Evolutionary conservation across 1,284 basidiomycete species (phyloP).

Genomic region (Boletus holoroseus): DNA sequence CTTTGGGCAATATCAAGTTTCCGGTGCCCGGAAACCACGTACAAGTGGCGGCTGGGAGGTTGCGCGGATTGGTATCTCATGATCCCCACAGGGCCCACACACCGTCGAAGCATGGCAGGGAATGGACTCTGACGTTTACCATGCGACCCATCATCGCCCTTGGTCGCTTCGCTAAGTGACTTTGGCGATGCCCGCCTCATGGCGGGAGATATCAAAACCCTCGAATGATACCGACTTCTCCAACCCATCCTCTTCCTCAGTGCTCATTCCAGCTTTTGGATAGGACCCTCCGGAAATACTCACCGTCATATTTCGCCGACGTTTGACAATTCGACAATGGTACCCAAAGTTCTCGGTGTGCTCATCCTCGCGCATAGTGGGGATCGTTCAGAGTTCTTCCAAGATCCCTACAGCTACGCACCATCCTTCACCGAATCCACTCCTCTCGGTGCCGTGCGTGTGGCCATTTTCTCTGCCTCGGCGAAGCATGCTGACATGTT

Average conservation of each 20-base stretch:
- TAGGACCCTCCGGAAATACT: neutral
- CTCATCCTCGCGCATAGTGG: conserved; percentile 80
- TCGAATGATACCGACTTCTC: conserved; percentile 6
- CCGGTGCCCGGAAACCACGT: conserved; percentile 28
- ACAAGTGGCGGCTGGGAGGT: conserved; percentile 24
- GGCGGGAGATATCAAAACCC: conserved; percentile 33
- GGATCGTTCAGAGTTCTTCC: conserved; percentile 67
- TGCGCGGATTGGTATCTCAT: conserved; percentile 12
- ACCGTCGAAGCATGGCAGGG: conserved; percentile 29
- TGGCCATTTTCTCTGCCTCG: neutral
- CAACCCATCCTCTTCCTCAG: conserved; percentile 11
- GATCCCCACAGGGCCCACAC: conserved; percentile 18
- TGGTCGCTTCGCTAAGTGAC: conserved; percentile 25
- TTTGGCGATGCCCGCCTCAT: conserved; percentile 32
- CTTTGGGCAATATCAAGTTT: conserved; percentile 15
- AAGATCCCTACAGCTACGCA: conserved; percentile 66
- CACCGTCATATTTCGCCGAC: neutral
- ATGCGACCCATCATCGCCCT: conserved; percentile 27
- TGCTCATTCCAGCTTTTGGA: conserved; percentile 4
- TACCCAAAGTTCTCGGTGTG: conserved; percentile 71
- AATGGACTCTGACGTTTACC: conserved; percentile 27
- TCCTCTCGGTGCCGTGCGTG: conserved; percentile 70
- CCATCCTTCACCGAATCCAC: conserved; percentile 73
- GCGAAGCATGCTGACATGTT: conserved; percentile 3
- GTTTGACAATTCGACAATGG: conserved; percentile 28